A percentile compares a stretch with the other conserved stretches of the same genome.
phyloP scores from a whole-genome alignment of 2,329 filamentous ascomycete species.

The Microdochium nivale region DNA sequence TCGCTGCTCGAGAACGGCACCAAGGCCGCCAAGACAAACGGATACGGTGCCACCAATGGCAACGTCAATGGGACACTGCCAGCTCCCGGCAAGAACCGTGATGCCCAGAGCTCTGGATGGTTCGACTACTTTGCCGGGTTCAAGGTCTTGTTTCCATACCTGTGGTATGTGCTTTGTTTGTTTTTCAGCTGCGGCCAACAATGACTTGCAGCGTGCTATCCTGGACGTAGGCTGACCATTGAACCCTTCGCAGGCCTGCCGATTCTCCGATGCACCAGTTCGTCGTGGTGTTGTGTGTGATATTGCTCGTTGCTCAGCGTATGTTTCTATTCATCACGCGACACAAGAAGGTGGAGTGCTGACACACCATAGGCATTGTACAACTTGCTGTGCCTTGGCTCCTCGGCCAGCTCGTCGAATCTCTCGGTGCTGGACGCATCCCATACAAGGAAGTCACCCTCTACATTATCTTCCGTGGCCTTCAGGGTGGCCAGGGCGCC shows the following conservation, averaged over 20 bases:
- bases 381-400: conserved; percentile 34
- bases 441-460: conserved; percentile 32
- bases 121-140: conserved; percentile 37
- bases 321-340: neutral
- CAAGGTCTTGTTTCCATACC: conserved; percentile 32
- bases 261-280: conserved; percentile 29
- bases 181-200: too few relatives aligned
- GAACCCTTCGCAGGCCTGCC: conserved; percentile 26
- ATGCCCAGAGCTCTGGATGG: conserved; percentile 28
- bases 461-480: conserved; percentile 32
- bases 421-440: conserved; percentile 28
- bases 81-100: conserved; percentile 8
- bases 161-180: conserved; percentile 23
- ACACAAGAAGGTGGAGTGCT: neutral
- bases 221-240: neutral
- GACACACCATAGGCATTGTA: conserved; percentile 13
- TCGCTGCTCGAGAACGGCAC: conserved; percentile 26
- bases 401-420: conserved; percentile 29
- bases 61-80: conserved; percentile 5
- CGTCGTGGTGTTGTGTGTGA: conserved; percentile 29
- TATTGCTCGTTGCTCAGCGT: conserved; percentile 31
- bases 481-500: conserved; percentile 36
- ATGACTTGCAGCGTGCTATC: too few relatives aligned
- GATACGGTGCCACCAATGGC: conserved; percentile 12
- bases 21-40: neutral